Conservation (phyloP, 2,329 filamentous ascomycete species). For the Sporothrix humicola region DNA sequence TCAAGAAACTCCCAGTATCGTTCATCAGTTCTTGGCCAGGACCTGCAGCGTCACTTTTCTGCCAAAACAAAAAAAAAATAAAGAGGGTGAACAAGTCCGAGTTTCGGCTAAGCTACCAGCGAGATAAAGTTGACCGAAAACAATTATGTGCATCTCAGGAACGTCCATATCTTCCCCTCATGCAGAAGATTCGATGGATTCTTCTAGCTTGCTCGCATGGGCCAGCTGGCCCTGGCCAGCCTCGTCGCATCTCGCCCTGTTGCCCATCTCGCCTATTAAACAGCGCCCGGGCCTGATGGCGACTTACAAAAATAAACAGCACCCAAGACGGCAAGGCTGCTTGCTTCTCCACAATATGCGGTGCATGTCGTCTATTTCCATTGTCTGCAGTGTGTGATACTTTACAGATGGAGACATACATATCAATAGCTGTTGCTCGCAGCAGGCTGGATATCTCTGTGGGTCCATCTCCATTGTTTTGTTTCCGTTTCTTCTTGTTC, state of each 20-base stretch:
- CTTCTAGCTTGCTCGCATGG: not conserved
- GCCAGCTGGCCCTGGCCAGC: constrained; percentile 4
- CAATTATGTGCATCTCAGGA: not conserved
- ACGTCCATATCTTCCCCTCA: not conserved
- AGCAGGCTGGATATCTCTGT: not conserved
- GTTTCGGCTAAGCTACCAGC: not conserved
- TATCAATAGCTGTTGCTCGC: not conserved
- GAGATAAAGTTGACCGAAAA: not conserved
- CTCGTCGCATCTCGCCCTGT: constrained; percentile 1
- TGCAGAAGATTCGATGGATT: not conserved
- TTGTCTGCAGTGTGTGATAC: not conserved
- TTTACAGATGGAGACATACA: not conserved
- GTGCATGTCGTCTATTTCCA: not conserved
- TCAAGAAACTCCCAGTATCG: not conserved
- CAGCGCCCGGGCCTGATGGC: not conserved
- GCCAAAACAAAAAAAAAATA: not conserved
- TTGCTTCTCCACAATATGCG: constrained; percentile 2
- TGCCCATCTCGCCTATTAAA: not conserved
- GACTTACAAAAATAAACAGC: not conserved
- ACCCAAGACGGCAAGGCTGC: constrained; percentile 8
- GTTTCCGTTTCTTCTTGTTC: not conserved
- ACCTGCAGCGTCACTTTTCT: not conserved
- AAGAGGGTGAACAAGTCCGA: not conserved
- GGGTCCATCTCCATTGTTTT: not conserved
- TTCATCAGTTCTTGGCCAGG: not conserved